Conservation (phyloP, 1,284 basidiomycete species). For the Cutaneotrichosporon curvatum region DNA sequence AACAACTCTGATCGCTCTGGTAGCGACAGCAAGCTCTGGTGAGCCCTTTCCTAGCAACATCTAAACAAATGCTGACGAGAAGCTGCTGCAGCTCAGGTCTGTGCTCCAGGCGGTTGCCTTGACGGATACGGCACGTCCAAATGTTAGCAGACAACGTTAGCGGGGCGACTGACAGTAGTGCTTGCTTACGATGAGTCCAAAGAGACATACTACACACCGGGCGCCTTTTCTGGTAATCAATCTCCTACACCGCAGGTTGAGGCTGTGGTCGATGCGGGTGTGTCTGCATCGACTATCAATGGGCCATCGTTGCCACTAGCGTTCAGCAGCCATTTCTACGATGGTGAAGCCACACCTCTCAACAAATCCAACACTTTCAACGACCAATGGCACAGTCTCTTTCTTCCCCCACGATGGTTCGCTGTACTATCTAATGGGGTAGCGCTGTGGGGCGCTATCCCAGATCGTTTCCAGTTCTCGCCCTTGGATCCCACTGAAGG, state of each 20-base stretch:
- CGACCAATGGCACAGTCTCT: conserved; percentile 18
- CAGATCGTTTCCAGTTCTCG: conserved; percentile 19
- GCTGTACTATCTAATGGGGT: conserved; percentile 22
- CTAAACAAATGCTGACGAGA: neutral
- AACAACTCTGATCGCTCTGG: no score
- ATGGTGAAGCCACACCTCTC: neutral
- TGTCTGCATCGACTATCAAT: conserved; percentile 11
- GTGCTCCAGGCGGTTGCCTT: conserved; percentile 20
- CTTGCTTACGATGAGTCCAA: conserved; percentile 49
- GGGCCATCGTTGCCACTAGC: conserved; percentile 21
- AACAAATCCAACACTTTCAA: neutral
- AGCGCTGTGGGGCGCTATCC: conserved; percentile 31
- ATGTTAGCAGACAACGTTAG: conserved; percentile 52
- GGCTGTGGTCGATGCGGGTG: neutral
- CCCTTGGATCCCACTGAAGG: neutral
- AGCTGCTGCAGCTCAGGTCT: conserved; percentile 6
- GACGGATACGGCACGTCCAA: conserved; percentile 18
- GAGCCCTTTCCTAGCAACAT: neutral
- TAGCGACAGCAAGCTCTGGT: neutral
- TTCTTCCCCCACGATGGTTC: conserved; percentile 31
- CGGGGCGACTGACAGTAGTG: conserved; percentile 68
- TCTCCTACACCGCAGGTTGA: neutral
- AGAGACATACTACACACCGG: conserved; percentile 14
- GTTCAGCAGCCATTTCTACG: conserved; percentile 16
- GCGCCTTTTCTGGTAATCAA: conserved; percentile 10